Base-by-base conservation (phyloP, 768 basidiomycete species). In the Cubamyces lactineus region DNA sequence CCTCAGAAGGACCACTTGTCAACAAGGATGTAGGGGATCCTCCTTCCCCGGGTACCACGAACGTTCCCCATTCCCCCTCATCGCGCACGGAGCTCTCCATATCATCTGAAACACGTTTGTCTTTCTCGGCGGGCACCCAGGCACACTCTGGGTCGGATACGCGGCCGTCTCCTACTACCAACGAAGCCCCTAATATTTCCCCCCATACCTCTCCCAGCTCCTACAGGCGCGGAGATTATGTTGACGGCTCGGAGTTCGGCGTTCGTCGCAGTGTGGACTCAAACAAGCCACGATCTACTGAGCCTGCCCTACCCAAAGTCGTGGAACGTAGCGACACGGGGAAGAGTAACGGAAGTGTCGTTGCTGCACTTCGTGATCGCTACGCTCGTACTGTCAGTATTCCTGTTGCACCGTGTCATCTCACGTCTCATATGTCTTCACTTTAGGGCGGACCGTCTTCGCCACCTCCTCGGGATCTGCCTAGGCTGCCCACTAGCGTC, bases 321-420 rank as follows among this genome's bases (percentile, higher is more conserved):
- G 66, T 84, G 3, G 84, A 87, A 53, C 79, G 83, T 62, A 78
- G 72, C 21, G 84, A 86, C 47, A 83, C 85, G 2, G 80, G 78
- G 6, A 79, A 73, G 42, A 86, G 83, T 63, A 80, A 69, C 50
- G 82, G 82, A 13, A 85, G 83, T 66, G 74, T 87, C 24, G 89
- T 92, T 47, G 86, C 89, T 45, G 83, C 84, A 1, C 85, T 93
- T 79, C 81, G 86, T 46, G 82, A 81, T 69, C 83, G 82, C 52
- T 91, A 88, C 65, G 79, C 83, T 21, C 79, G 75, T 43, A 77
- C 73, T 57, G 89, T 90, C 66, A 46, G 86, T 59, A 21, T n/a
- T 19, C 12, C 53, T 47, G 5, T 39, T 23, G 11, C 0, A 46
- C 11, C 0, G 16, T n/a, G 30, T 9, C 17, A 23, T 12, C 13